Conservation (phyloP, 805 yeast genomes). For the Metschnikowia cerradonensis region DNA sequence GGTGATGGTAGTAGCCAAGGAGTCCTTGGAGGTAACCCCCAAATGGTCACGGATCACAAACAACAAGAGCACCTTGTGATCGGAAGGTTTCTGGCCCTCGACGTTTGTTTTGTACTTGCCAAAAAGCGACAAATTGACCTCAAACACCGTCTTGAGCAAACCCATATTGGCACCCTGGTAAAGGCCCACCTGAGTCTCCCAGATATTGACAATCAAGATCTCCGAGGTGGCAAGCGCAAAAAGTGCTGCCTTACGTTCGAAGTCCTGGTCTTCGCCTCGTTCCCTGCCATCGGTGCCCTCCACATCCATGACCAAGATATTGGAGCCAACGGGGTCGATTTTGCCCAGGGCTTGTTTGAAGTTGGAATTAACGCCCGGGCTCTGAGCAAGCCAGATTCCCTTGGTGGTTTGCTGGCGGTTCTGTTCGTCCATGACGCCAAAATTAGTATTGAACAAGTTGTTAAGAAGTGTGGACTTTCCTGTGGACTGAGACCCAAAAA, state of each 20-base stretch:
- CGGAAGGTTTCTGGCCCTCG: slow-evolving; percentile 18
- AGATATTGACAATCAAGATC: slow-evolving; percentile 82
- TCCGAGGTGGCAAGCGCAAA: slow-evolving; percentile 93
- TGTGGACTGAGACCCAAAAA: slow-evolving; percentile 95
- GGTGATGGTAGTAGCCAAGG: slow-evolving; percentile 63
- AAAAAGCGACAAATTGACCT: slow-evolving; percentile 84
- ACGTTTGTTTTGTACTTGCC: slow-evolving; percentile 42
- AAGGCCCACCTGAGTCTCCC: slow-evolving; percentile 96
- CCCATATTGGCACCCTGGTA: slow-evolving; percentile 99
- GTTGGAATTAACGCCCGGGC: slow-evolving; percentile 26
- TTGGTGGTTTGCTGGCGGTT: slow-evolving; percentile 78
- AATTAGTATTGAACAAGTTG: slow-evolving; percentile 69
- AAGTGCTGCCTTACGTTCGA: slow-evolving; percentile 92
- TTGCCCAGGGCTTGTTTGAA: neutral
- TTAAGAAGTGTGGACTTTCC: slow-evolving; percentile 93
- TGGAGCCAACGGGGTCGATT: slow-evolving; percentile 11
- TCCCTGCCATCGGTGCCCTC: slow-evolving; percentile 99
- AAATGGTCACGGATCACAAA: slow-evolving; percentile 92
- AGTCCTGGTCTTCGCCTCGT: slow-evolving; percentile 97
- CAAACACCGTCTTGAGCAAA: slow-evolving; percentile 89
- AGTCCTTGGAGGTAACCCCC: slow-evolving; percentile 78
- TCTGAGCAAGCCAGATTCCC: slow-evolving; percentile 45
- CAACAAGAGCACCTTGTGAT: slow-evolving; percentile 63
- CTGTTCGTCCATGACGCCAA: slow-evolving; percentile 89
- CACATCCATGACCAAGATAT: slow-evolving; percentile 86